phyloP scores from a whole-genome alignment of 129 eudicot species.

The Cynara cardunculus region DNA sequence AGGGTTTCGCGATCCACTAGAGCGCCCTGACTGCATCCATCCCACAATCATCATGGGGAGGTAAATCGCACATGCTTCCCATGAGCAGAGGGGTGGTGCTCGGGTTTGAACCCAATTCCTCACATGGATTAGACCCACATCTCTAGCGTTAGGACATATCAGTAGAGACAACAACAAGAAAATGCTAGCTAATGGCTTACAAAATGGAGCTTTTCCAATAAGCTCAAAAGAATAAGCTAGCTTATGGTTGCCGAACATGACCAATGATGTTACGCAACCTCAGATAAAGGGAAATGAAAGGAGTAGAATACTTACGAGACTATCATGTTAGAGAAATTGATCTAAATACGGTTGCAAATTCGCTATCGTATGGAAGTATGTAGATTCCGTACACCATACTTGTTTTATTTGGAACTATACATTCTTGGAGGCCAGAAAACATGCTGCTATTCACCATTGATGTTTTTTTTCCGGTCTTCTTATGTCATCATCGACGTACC shows the following conservation, averaged over 20 bases:
- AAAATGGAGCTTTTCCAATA: background rate
- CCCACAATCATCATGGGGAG: too few species aligned
- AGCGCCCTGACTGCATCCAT: too few species aligned
- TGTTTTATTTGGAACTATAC: conserved; percentile 24
- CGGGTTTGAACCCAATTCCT: too few species aligned
- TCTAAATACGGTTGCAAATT: background rate
- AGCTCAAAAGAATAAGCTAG: background rate
- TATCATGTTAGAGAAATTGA: background rate
- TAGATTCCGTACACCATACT: background rate
- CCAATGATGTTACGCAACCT: background rate
- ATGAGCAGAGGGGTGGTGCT: too few species aligned
- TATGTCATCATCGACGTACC: conserved; percentile 10
- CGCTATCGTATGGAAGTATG: background rate
- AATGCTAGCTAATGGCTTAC: background rate
- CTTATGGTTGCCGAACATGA: background rate
- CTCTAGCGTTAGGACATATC: too few species aligned
- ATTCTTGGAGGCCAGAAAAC: conserved; percentile 17
- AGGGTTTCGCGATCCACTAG: too few species aligned
- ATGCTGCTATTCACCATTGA: conserved; percentile 12
- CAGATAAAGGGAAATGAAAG: background rate
- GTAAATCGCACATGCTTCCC: too few species aligned
- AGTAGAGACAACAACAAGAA: too few species aligned
- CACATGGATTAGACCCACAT: too few species aligned
- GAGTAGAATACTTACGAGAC: background rate
- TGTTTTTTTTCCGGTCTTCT: background rate